Percentiles rank a stretch among this genome's conserved stretches.
These are phyloP conservation scores for Lachnellula hyalina DNA, from an alignment of 2,329 filamentous ascomycete species.

Conservation along the genomic window DNA sequence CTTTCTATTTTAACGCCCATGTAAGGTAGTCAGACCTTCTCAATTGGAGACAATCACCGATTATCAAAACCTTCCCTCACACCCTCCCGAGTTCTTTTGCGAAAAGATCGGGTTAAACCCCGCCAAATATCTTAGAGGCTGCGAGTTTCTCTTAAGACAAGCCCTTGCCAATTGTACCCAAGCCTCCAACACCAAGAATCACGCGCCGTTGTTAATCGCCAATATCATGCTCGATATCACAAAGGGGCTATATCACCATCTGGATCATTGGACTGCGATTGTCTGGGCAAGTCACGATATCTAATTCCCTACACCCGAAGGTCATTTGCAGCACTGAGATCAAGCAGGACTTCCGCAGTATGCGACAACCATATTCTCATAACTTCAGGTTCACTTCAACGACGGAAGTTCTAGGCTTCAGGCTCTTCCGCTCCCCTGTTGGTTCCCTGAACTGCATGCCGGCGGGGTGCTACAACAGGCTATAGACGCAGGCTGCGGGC, in stretches of 20 bases:
- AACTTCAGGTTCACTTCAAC: background rate
- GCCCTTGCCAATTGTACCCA: background rate
- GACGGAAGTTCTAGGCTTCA: background rate
- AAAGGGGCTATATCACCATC: background rate
- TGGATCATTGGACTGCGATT: background rate
- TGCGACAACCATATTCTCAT: background rate
- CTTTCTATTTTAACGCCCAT: background rate
- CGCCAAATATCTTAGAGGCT: background rate
- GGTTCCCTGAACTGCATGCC: background rate
- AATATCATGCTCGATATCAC: background rate
- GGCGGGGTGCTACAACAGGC: constrained; percentile 3
- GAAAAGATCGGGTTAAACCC: background rate
- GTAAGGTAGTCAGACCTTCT: background rate
- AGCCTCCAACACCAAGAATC: background rate
- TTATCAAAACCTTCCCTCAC: background rate
- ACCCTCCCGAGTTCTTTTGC: background rate
- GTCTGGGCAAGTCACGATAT: background rate
- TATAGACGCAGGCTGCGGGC: constrained; percentile 8
- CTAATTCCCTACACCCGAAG: background rate
- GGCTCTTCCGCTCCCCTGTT: background rate
- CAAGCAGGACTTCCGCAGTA: background rate
- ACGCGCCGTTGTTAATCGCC: background rate
- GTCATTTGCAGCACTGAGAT: background rate
- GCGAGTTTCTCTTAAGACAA: background rate
- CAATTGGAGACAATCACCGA: background rate